phyloP scores from a whole-genome alignment of 768 basidiomycete species.

The Lactifluus volemus region DNA sequence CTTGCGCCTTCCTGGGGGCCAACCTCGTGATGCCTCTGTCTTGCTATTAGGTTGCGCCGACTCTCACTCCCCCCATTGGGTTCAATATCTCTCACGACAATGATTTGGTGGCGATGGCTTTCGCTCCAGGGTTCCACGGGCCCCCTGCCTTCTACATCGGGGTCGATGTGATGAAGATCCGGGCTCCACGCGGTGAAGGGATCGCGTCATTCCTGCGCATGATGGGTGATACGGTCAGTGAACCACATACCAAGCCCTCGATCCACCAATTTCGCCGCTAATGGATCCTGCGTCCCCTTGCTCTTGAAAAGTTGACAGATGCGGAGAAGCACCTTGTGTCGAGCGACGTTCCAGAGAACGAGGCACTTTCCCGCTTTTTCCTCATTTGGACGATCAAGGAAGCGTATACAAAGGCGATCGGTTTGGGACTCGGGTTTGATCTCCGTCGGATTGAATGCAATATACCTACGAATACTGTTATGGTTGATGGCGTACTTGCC shows the following conservation, averaged over 20 bases:
- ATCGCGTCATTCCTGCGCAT: conserved; percentile 53
- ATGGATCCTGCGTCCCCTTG: not conserved
- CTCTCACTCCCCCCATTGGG: conserved; percentile 46
- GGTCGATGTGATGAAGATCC: conserved; percentile 75
- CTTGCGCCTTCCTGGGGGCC: not conserved
- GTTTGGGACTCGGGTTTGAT: conserved; percentile 75
- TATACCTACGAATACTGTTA: conserved; percentile 39
- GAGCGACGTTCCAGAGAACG: conserved; percentile 34
- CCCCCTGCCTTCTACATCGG: conserved; percentile 54
- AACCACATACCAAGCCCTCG: not conserved
- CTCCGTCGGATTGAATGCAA: conserved; percentile 71
- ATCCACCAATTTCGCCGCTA: conserved; percentile 8
- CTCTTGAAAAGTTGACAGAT: conserved; percentile 32
- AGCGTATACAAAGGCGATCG: conserved; percentile 84
- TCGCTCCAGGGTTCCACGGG: conserved; percentile 37
- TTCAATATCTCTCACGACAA: conserved; percentile 84
- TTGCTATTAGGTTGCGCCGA: conserved; percentile 34
- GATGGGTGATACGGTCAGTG: conserved; percentile 54
- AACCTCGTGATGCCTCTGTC: not conserved
- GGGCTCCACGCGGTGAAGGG: conserved; percentile 48
- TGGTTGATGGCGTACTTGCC: conserved; percentile 49
- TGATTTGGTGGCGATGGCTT: conserved; percentile 59
- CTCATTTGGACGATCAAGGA: conserved; percentile 90
- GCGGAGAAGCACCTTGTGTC: conserved; percentile 28
- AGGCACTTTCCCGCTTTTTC: conserved; percentile 57